Base-by-base conservation (phyloP, 495 filamentous ascomycete genomes). In the Astrocystis sublimbata region DNA sequence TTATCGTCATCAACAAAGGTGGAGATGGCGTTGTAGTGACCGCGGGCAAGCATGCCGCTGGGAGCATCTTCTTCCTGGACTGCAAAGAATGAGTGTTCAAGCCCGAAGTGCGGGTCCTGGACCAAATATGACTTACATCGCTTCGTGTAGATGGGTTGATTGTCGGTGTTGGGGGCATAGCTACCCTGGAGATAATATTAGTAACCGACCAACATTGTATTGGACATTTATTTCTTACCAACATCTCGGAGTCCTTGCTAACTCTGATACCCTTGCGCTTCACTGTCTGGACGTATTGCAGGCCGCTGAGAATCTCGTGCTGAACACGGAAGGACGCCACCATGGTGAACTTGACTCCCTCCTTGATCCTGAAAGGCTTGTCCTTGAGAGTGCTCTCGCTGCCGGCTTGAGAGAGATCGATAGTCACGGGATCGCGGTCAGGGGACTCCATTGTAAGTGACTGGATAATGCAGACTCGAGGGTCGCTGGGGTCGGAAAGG, bases 331-430 rank as follows among this genome's bases (percentile, higher is more conserved):
- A 98, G 55, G 83, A 85, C 38, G 88, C 92, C 67, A 89, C 92
- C 90, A 97, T 97, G 70, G 86, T 89, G 83, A 97, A 98, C 70
- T 84, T 86, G 64, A 89, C 87, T 23, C 90, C 92, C 75, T 97
- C 94, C 84, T 97, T 98, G 80, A 98, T 97, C 68, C 83, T 92
- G 83, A 98, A 98, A 24, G 96, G 93, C 67, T 89, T 87, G 64
- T 89, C 78, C 78, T 93, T 93, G 62, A 98, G 88, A 2, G 75
- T 81, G 1, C 84, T 79, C 58, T 93, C 76, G 31, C 89, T 84
- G 43, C 83, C 89, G 13, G 85, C 78, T 5, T 78, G 69, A 46
- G 75, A 81, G 19, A 98, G 85, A 61, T 97, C 90, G 72, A 98
- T 91, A 57, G 89, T 84, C 46, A 97, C 93, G 62, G 96, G 91